These are phyloP conservation scores for Nasturtium officinale DNA, from an alignment of 345 rosid species.

Conservation along the genomic window DNA sequence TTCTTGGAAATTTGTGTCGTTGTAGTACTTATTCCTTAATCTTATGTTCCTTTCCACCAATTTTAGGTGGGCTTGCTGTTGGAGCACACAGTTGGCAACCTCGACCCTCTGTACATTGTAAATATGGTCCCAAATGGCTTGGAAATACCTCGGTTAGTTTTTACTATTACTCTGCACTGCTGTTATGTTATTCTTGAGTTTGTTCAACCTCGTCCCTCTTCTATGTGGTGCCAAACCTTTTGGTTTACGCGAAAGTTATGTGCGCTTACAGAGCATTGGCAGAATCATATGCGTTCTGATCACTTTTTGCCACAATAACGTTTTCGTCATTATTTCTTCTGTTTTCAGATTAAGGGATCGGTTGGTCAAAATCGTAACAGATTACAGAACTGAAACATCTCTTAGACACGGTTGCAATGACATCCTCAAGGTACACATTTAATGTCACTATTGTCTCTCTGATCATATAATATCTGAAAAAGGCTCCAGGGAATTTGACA, in stretches of 20 bases:
- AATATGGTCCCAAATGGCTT: constrained; percentile 97
- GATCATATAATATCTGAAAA: constrained; percentile 7
- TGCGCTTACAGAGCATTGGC: not conserved
- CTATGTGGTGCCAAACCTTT: constrained; percentile 20
- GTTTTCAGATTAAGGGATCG: constrained; percentile 86
- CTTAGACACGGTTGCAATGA: constrained; percentile 97
- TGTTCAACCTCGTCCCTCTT: not conserved
- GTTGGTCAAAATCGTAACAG: constrained; percentile 89
- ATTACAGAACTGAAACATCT: constrained; percentile 98
- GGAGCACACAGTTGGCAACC: constrained; percentile 99
- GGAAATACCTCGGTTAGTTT: constrained; percentile 95
- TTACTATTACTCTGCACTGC: not conserved
- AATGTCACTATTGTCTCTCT: constrained; percentile 1
- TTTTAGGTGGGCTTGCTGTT: constrained; percentile 88
- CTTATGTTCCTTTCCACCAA: constrained; percentile 31
- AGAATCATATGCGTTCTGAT: not conserved
- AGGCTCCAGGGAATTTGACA: constrained; percentile 25
- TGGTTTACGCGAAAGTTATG: constrained; percentile 3
- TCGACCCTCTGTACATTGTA: constrained; percentile 94
- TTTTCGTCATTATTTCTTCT: constrained; percentile 16
- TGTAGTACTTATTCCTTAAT: not conserved
- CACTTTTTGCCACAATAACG: not conserved
- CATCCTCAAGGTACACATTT: constrained; percentile 76
- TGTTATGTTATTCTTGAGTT: not conserved
- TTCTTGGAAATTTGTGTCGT: constrained; percentile 17